These are phyloP conservation scores for Pythium sp. DNA, from an alignment of 352 stramenopile genomes.

Conservation along the genomic window DNA sequence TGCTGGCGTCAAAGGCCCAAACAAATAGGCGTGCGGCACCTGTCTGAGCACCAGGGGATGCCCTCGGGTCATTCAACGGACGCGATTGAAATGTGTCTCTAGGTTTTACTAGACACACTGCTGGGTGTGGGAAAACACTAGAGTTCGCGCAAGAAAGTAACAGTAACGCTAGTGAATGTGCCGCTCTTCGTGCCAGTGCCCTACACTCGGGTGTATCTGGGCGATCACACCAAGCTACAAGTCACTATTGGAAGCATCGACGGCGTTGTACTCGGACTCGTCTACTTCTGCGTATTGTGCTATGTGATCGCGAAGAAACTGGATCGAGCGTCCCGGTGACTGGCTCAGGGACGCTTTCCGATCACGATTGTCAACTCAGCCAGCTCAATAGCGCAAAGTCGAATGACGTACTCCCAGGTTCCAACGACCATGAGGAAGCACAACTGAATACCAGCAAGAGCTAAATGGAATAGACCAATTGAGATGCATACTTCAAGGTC, in stretches of 20 bases:
- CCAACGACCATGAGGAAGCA: neutral
- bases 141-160: constrained; percentile 6
- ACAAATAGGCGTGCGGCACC: too few relatives aligned
- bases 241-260: too few relatives aligned
- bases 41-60: too few relatives aligned
- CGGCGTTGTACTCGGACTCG: constrained; percentile 32
- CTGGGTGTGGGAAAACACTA: constrained; percentile 18
- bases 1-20: too few relatives aligned
- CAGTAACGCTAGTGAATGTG: constrained; percentile 12
- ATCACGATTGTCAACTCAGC: constrained; percentile 9
- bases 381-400: neutral
- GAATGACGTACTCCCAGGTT: neutral
- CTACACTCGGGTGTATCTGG: constrained; percentile 37
- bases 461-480: neutral
- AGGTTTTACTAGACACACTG: constrained; percentile 42
- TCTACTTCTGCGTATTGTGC: constrained; percentile 46
- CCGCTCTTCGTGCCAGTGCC: constrained; percentile 45
- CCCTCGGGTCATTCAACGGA: too few relatives aligned
- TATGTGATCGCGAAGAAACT: constrained; percentile 27
- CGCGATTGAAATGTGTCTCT: constrained; percentile 14
- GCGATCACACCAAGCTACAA: too few relatives aligned
- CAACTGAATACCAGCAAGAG: neutral
- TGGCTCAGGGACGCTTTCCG: neutral
- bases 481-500: neutral
- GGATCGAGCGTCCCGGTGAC: constrained; percentile 1